Evolutionary conservation across 495 filamentous ascomycete species (phyloP), one percentile per base, ranked within the genome.

Genomic region (Astrocystis sublimbata): DNA sequence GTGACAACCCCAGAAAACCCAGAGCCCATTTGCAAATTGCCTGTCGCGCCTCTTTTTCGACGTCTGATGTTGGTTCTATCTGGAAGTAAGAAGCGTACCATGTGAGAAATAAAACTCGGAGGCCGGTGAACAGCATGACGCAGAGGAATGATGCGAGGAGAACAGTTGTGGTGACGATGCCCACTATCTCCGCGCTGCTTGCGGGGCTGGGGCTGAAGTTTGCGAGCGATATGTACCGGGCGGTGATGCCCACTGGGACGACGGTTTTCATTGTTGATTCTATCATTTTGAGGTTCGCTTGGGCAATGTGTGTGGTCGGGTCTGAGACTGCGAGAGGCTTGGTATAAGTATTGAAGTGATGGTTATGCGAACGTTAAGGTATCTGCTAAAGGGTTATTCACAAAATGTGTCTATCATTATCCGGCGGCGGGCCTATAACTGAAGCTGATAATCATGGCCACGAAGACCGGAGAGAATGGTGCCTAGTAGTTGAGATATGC

Each of bases 131-230:
- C 8, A 62, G 23, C 50, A 56, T 10, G 26, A 28, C 1, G 15
- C 28, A 62, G 10, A 62, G 50, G 26, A 62, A 62, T 33, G 56
- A 49, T 13, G 50, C 50, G 12, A 62, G 60, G 33, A 62, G 41
- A n/a, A 40, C 55, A 30, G 51, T 62, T 21, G 60, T 42, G 6
- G 42, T 41, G 19, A 51, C 60, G 23, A 62, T 56, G 24, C 40
- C 60, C 31, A 56, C 10, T 12, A 62, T 31, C 42, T 62, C 60
- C 21, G 56, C n/a, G n/a, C 42, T 17, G 24, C 51, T 33, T 1
- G 60, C 60, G 17, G 60, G 60, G 30, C 35, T 51, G 17, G 35
- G 47, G 10, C 36, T 40, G 38, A 45, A 45, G 15, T 13, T 53
- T 26, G 47, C 3, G 24, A 30, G 42, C 0, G 58, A 45, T 49